These are phyloP conservation scores for Fusarium sp. DNA, from an alignment of 2,329 filamentous ascomycete species.

Conservation along the genomic window DNA sequence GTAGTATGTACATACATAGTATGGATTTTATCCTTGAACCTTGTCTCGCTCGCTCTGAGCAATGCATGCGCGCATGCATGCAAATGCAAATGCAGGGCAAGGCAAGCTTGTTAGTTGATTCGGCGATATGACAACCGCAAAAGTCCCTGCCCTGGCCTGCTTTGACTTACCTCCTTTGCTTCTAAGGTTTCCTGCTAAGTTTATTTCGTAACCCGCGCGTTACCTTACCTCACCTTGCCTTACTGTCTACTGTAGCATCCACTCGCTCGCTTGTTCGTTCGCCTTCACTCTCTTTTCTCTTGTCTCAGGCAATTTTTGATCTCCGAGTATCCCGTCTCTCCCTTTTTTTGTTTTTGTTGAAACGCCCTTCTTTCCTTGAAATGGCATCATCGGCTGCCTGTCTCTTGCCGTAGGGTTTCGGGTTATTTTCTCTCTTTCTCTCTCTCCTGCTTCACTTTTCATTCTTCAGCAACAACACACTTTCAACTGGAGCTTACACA, in stretches of 20 bases:
- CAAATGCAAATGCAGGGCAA: neutral
- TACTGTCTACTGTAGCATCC: neutral
- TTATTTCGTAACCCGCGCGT: constrained; percentile 15
- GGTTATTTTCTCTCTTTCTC: neutral
- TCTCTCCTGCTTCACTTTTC: constrained; percentile 6
- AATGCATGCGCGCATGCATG: neutral
- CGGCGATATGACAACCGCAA: constrained; percentile 25
- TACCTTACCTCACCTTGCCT: neutral
- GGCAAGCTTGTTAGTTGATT: constrained; percentile 35
- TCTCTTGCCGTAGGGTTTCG: constrained; percentile 24
- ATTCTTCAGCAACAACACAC: neutral
- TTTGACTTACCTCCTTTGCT: constrained; percentile 3
- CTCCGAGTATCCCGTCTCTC: constrained; percentile 1
- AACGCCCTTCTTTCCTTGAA: constrained; percentile 2
- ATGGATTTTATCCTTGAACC: constrained; percentile 21
- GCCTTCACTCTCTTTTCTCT: constrained; percentile 18
- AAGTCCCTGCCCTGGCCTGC: constrained; percentile 20
- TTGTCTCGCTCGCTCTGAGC: constrained; percentile 17
- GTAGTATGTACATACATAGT: neutral
- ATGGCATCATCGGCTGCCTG: constrained; percentile 17
- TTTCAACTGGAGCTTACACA: constrained; percentile 6
- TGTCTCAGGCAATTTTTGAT: constrained; percentile 22
- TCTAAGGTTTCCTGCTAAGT: constrained; percentile 18
- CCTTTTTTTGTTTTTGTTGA: constrained; percentile 7
- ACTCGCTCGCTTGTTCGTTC: neutral